These are phyloP conservation scores for Avena eriantha DNA, from an alignment of 176 grass and related monocot species.

Conservation along the genomic window DNA sequence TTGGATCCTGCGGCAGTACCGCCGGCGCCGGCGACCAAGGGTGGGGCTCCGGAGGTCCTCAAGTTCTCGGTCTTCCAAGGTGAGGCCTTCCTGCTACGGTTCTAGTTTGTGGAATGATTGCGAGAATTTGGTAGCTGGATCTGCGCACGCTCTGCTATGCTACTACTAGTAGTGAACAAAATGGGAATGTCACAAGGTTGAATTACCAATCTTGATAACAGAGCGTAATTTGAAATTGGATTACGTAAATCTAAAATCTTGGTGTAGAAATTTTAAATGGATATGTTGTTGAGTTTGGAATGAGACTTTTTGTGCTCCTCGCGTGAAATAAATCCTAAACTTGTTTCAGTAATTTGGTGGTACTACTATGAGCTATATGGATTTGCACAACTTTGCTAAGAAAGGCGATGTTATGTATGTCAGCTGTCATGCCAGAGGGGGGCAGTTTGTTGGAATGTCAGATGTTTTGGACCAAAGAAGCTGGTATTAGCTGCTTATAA, in stretches of 20 bases:
- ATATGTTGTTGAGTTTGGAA: neutral
- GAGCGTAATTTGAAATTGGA: neutral
- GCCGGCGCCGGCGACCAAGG: constrained; percentile 23
- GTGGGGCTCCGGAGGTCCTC: constrained; percentile 47
- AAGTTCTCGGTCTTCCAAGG: constrained; percentile 79
- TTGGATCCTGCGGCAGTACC: constrained; percentile 41
- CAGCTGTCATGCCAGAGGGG: constrained; percentile 30
- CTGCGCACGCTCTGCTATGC: constrained; percentile 21
- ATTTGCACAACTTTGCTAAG: constrained; percentile 23
- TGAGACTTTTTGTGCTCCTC: neutral
- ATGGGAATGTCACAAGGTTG: constrained; percentile 21
- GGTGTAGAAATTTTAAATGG: neutral
- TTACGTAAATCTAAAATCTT: neutral
- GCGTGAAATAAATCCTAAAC: neutral
- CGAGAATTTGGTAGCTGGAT: constrained; percentile 35
- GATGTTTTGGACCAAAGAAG: constrained; percentile 34
- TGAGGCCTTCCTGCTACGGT: constrained; percentile 24
- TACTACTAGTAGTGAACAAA: neutral
- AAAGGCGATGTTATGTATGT: constrained; percentile 31
- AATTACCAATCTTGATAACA: neutral
- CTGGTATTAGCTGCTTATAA: neutral
- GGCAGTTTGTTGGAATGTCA: constrained; percentile 31
- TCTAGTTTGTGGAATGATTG: neutral
- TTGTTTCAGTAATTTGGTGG: constrained; percentile 5
- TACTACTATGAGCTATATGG: constrained; percentile 10